These are phyloP conservation scores for Clavariopsis aquatica DNA, from an alignment of 495 filamentous ascomycete species.

Conservation along the genomic window DNA sequence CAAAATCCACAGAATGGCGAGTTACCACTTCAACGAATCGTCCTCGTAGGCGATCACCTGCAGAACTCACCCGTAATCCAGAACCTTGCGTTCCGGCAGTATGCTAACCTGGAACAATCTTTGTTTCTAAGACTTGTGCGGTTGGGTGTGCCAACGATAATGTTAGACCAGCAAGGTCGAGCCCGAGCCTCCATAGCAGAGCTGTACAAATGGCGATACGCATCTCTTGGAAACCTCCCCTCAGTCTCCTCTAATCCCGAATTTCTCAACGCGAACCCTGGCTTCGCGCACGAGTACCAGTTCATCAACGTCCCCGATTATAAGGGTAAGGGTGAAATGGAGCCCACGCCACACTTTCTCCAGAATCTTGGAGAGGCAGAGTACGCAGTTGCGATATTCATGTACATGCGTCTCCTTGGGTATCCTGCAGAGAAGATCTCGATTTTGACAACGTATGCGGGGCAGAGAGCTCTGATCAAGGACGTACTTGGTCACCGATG, in stretches of 20 bases:
- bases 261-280: constrained; percentile 83
- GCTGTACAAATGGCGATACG: constrained; percentile 93
- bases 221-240: constrained; percentile 75
- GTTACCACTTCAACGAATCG: constrained; percentile 77
- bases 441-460: constrained; percentile 91
- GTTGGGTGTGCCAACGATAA: constrained; percentile 84
- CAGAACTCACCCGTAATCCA: constrained; percentile 97
- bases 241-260: constrained; percentile 65
- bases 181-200: constrained; percentile 81
- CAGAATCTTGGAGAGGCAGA: constrained; percentile 98
- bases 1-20: constrained; percentile 77
- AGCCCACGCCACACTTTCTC: constrained; percentile 94
- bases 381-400: constrained; percentile 91
- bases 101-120: constrained; percentile 93
- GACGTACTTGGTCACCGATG: constrained; percentile 90
- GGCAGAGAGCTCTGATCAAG: constrained; percentile 86
- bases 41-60: constrained; percentile 92
- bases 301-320: constrained; percentile 97
- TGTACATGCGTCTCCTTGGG: constrained; percentile 96
- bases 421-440: constrained; percentile 91
- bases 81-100: constrained; percentile 92
- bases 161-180: constrained; percentile 90
- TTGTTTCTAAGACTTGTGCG: constrained; percentile 89
- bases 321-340: constrained; percentile 83
- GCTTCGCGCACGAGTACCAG: constrained; percentile 91